Base-by-base conservation (phyloP, 2,329 filamentous ascomycete species). In the Coniochaeta ligniaria region DNA sequence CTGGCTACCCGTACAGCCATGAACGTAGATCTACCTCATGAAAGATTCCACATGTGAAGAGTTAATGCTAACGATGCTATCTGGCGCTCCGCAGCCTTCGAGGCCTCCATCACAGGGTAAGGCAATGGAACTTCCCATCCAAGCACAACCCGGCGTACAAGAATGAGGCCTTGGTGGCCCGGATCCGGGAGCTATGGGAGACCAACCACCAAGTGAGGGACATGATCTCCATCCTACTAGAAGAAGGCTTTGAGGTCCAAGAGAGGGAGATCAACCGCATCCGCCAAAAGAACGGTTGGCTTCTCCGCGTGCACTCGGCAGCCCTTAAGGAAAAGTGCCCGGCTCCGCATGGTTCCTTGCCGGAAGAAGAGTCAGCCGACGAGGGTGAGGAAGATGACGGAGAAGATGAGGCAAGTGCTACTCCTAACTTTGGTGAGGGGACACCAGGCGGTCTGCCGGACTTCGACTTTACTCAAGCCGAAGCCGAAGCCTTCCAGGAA, bases 121-220 rank as follows among this genome's bases (percentile, higher is more conserved):
- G 86, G 69, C 80, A 85, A 71, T 95, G 91, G 91, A 83, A 85
- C 8, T 94, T 95, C 66, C 90, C 90, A 16, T 84, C 82, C 61
- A 91, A 91, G 71, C 86, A 90, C 66, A 86, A 87, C 62, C 86
- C 86, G 0, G 86, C 87, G 1, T 84, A 92, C 69, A 89, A 89
- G 68, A 88, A 92, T 70, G 77, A 80, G 16, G 78, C 77, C 26
- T 81, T 94, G 8, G 84, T 90, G 45, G 82, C 81, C 20, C 84
- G 91, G 33, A 82, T 94, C 63, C 87, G 86, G 69, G 83, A 93
- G 74, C 79, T 95, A 67, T 95, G 91, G 91, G 87, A 91, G 71
- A 79, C 78, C 66, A 95, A 94, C 69, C 80, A 85, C 16, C 81
- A 78, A 20, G 89, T 92, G 72, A 82, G 83, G 62, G 87, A 92